Evolutionary conservation across 345 rosid genomes (phyloP).

Genomic region (Carallia pectinifolia): DNA sequence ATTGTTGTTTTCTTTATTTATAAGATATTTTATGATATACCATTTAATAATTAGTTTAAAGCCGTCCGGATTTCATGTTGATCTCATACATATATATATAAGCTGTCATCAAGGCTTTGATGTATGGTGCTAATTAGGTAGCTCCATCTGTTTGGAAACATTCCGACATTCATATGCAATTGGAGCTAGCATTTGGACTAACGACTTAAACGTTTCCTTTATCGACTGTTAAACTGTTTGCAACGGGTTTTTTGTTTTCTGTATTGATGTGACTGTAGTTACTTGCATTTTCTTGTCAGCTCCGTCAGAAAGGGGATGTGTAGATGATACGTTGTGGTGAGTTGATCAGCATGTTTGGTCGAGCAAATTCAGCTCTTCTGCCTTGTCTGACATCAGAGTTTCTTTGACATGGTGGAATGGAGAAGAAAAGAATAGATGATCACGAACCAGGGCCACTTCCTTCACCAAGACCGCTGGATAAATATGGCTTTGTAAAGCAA

Average conservation of each 20-base stretch:
- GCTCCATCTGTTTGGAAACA: background rate
- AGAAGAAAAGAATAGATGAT: constrained; percentile 56
- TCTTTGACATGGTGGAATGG: constrained; percentile 54
- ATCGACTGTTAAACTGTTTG: too few relatives aligned
- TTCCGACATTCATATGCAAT: background rate
- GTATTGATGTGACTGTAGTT: too few relatives aligned
- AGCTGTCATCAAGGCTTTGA: background rate
- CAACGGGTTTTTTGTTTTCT: too few relatives aligned
- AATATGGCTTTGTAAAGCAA: constrained; percentile 77
- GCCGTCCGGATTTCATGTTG: background rate
- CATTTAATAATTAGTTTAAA: too few relatives aligned
- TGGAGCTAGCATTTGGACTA: background rate
- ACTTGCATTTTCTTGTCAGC: constrained; percentile 9
- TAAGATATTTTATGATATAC: background rate
- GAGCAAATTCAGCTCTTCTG: background rate
- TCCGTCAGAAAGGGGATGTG: constrained; percentile 18
- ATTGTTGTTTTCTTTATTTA: background rate
- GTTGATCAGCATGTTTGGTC: constrained; percentile 27
- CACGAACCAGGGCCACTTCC: constrained; percentile 62
- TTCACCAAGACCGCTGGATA: constrained; percentile 57
- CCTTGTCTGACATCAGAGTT: background rate
- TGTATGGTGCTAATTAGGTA: background rate
- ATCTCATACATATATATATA: background rate
- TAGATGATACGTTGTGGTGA: constrained; percentile 6
- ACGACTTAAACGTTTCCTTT: background rate